Percentiles rank a stretch among this genome's conserved stretches.
These are phyloP conservation scores for Physaria fendleri DNA, from an alignment of 345 rosid species.

Conservation along the genomic window DNA sequence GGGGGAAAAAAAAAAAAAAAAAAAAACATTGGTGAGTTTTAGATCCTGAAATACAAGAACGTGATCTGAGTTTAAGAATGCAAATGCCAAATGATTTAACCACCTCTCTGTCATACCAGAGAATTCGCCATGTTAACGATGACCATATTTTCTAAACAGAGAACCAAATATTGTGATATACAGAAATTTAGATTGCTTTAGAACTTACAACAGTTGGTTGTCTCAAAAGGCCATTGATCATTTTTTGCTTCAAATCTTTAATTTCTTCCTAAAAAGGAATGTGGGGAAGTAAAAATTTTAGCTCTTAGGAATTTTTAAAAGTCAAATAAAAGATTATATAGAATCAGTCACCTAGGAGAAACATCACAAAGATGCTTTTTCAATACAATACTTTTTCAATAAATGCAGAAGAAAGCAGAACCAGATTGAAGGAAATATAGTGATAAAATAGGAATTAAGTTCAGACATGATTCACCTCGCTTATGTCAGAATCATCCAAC, in stretches of 20 bases:
- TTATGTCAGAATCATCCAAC: slow-evolving; percentile 31
- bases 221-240: slow-evolving; percentile 16
- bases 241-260: slow-evolving; percentile 20
- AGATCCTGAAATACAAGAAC: background rate
- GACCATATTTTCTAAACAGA: background rate
- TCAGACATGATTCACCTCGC: slow-evolving; percentile 13
- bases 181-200: background rate
- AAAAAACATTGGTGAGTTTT: background rate
- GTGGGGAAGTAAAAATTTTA: background rate
- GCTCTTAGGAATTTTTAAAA: background rate
- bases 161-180: background rate
- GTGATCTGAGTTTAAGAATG: background rate
- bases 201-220: slow-evolving; percentile 31
- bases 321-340: background rate
- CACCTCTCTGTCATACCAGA: background rate
- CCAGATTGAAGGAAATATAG: background rate
- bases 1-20: no score
- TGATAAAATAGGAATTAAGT: background rate
- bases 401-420: background rate
- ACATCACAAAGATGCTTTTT: background rate
- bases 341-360: background rate
- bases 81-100: background rate
- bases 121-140: background rate
- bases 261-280: slow-evolving; percentile 25
- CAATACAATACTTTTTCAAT: background rate